Base-by-base conservation (phyloP, 805 yeast genomes). In the Clavispora asparagi region DNA sequence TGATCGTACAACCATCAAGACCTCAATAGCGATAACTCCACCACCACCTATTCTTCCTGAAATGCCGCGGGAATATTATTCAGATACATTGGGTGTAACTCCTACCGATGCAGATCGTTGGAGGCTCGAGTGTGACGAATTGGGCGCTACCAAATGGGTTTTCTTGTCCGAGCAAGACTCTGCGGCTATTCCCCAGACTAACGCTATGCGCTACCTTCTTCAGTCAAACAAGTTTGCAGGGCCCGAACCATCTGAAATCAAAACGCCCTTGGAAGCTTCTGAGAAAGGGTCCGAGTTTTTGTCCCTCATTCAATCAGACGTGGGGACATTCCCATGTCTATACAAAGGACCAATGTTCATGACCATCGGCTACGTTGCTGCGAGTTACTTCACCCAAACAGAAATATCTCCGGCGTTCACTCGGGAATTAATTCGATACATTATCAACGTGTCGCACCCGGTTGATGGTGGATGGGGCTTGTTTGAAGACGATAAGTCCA, bases 401-500 rank as follows among this genome's bases (percentile, higher is more conserved):
- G 78, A 78, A 10, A 85, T 94, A 32, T 83, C 91, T 0, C 82
- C 81, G 28, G 83, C 78, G 33, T 79, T 76, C 56, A 72, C 72
- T 51, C 66, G 68, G 12, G 99, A 94, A 64, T 66, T 94, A 59
- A 80, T 86, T 26, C 74, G 99, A 48, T 94, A 91, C 60, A 67
- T 94, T 14, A 87, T 89, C n/a, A 94, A 94, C 62, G 78, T 88
- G 0, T 84, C 97, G 0, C 97, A 94, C 62, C 97, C 97, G 0
- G 96, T 91, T 0, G 99, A 94, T 64, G 99, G 99, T n/a, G 99
- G 99, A 2, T 94, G 99, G 99, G 99, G 99, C 0, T 72, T 94
- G 33, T 97, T 94, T 62, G 80, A 90, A 5, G 82, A 81, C 43
- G 99, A 94, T 62, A 94, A 92, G 62, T 83, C 94, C 8, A 94